Evolutionary conservation across 2,329 filamentous ascomycete genomes (phyloP).

Genomic region (Nannizziopsis arthrosporioides): DNA sequence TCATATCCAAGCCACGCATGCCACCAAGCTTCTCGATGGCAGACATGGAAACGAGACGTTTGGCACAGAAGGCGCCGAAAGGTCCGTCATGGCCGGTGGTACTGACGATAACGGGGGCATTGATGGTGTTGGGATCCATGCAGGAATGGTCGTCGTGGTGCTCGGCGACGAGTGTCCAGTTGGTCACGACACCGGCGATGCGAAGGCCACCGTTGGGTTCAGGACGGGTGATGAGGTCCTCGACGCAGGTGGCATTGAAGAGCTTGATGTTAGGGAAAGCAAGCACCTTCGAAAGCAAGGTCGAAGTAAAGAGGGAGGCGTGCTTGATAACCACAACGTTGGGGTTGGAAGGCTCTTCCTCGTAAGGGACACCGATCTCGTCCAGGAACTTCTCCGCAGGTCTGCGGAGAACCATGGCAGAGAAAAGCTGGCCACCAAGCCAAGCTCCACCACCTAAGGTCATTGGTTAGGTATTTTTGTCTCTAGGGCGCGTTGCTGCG

Average conservation of each 20-base stretch:
- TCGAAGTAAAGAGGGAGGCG: slow-evolving; percentile 82
- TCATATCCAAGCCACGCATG: slow-evolving; percentile 92
- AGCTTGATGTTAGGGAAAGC: slow-evolving; percentile 85
- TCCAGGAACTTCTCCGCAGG: slow-evolving; percentile 74
- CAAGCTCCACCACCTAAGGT: slow-evolving; percentile 65
- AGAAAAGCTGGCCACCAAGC: slow-evolving; percentile 90
- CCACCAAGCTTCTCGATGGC: slow-evolving; percentile 71
- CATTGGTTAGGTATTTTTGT: background rate
- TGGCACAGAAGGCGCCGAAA: slow-evolving; percentile 82
- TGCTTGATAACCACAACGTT: slow-evolving; percentile 89
- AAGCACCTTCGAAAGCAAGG: slow-evolving; percentile 71
- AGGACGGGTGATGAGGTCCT: slow-evolving; percentile 79
- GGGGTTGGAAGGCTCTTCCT: slow-evolving; percentile 78
- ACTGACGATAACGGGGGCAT: slow-evolving; percentile 74
- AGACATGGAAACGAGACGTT: slow-evolving; percentile 82
- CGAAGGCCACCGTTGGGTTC: slow-evolving; percentile 46
- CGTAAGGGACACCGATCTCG: slow-evolving; percentile 71
- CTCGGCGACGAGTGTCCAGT: slow-evolving; percentile 86
- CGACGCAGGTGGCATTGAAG: slow-evolving; percentile 87
- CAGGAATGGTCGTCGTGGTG: slow-evolving; percentile 82
- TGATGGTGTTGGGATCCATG: slow-evolving; percentile 98
- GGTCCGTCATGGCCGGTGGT: slow-evolving; percentile 87
- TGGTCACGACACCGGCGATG: slow-evolving; percentile 82
- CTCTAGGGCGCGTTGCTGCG: background rate
- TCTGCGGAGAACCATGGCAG: slow-evolving; percentile 90